phyloP scores from a whole-genome alignment of 257 asterid genomes.

The Nicotiana tomentosiformis region DNA sequence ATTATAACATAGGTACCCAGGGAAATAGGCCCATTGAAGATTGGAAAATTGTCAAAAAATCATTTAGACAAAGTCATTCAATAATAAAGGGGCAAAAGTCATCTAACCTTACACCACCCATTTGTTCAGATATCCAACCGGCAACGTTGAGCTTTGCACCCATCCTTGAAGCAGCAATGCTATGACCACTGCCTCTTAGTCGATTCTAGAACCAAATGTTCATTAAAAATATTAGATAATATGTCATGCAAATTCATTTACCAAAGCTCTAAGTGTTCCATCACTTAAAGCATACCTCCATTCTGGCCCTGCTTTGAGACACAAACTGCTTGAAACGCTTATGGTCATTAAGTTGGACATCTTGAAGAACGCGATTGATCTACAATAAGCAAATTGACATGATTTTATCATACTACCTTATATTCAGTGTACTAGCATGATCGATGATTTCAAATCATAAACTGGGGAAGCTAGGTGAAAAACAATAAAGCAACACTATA shows the following conservation, averaged over 20 bases:
- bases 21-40: background rate
- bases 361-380: constrained; percentile 85
- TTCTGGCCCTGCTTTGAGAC: constrained; percentile 93
- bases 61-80: background rate
- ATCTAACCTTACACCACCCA: constrained; percentile 93
- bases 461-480: background rate
- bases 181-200: constrained; percentile 95
- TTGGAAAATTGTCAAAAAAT: background rate
- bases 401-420: background rate
- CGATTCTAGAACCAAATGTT: constrained; percentile 60
- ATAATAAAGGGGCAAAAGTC: constrained; percentile 1
- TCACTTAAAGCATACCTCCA: constrained; percentile 62
- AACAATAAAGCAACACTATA: background rate
- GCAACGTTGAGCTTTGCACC: constrained; percentile 96
- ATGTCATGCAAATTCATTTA: background rate
- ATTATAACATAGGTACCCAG: background rate
- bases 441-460: background rate
- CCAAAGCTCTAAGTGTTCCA: constrained; percentile 8
- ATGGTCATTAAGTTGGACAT: constrained; percentile 89
- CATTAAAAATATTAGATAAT: constrained; percentile 9
- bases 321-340: constrained; percentile 97
- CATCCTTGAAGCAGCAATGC: constrained; percentile 95
- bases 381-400: constrained; percentile 27
- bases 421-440: background rate
- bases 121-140: constrained; percentile 94